phyloP scores from a whole-genome alignment of 2,329 filamentous ascomycete genomes.

The Passalora sequoiae region DNA sequence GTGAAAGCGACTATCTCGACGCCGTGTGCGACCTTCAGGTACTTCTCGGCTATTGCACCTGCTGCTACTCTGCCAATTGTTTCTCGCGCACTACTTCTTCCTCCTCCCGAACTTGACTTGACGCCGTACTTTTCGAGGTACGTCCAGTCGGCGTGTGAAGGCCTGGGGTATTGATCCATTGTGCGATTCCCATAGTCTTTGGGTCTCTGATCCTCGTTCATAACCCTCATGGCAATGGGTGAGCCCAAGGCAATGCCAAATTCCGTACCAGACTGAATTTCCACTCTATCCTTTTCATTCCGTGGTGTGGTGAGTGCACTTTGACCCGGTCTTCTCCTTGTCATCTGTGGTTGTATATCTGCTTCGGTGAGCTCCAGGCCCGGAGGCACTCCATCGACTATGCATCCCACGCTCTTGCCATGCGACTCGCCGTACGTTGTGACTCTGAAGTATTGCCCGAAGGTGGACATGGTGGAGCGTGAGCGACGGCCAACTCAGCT shows the following conservation, averaged over 20 bases:
- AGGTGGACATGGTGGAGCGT: constrained; percentile 67
- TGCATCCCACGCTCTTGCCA: constrained; percentile 88
- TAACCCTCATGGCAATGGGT: constrained; percentile 79
- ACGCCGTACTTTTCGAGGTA: constrained; percentile 97
- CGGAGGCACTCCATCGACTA: constrained; percentile 87
- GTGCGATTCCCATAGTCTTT: constrained; percentile 81
- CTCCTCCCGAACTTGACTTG: constrained; percentile 84
- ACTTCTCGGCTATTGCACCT: constrained; percentile 90
- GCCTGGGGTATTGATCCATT: constrained; percentile 86
- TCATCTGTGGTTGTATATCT: constrained; percentile 86
- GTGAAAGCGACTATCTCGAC: constrained; percentile 91
- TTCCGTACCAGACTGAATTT: constrained; percentile 90
- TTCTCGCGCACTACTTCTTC: constrained; percentile 85
- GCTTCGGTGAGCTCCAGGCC: constrained; percentile 75
- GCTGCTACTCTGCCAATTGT: constrained; percentile 88
- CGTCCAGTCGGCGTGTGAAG: constrained; percentile 92
- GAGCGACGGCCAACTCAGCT: no score
- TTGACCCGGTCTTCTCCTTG: constrained; percentile 81
- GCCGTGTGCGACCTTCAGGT: constrained; percentile 71
- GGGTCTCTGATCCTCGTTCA: constrained; percentile 88
- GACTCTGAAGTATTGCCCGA: constrained; percentile 74
- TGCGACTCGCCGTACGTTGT: constrained; percentile 86
- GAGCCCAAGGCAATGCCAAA: constrained; percentile 85
- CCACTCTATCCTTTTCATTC: constrained; percentile 84
- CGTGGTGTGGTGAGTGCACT: constrained; percentile 84